These are phyloP conservation scores for Candida ulmi DNA, from an alignment of 805 yeast species.

Conservation along the genomic window DNA sequence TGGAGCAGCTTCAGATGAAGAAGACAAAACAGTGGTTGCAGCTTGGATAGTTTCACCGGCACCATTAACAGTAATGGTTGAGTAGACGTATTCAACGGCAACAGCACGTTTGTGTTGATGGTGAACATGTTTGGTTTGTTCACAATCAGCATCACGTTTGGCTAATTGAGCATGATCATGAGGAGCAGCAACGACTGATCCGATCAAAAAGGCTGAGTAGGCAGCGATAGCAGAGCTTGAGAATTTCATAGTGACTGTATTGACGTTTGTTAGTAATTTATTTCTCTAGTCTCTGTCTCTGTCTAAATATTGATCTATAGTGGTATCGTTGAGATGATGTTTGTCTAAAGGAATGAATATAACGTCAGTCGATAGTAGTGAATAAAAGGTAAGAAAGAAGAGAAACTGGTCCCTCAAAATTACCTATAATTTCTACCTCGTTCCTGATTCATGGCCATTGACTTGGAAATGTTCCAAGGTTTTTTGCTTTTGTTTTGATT, in stretches of 20 bases:
- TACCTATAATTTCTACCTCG: too few species aligned
- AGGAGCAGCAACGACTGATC: constrained; percentile 4
- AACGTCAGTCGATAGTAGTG: too few species aligned
- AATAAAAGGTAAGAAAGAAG: too few species aligned
- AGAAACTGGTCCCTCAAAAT: too few species aligned
- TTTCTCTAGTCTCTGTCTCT: background rate
- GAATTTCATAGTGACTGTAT: constrained; percentile 10
- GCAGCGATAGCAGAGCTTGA: constrained; percentile 9
- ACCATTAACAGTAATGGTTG: constrained; percentile 47
- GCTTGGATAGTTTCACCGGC: constrained; percentile 37
- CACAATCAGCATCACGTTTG: constrained; percentile 11
- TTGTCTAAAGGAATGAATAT: too few species aligned
- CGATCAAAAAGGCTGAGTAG: constrained; percentile 6
- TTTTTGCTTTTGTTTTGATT: too few species aligned
- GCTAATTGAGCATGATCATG: constrained; percentile 1
- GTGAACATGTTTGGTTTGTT: constrained; percentile 29
- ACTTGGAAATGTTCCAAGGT: too few species aligned
- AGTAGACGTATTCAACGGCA: constrained; percentile 46
- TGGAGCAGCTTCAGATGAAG: constrained; percentile 14
- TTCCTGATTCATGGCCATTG: too few species aligned
- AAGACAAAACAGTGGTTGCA: constrained; percentile 15
- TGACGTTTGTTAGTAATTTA: background rate
- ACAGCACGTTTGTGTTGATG: constrained; percentile 47
- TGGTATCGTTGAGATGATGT: too few species aligned
- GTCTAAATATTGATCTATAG: too few species aligned